Conservation (phyloP, 192 early-diverging fungal species). For the Linnemannia elongata region DNA sequence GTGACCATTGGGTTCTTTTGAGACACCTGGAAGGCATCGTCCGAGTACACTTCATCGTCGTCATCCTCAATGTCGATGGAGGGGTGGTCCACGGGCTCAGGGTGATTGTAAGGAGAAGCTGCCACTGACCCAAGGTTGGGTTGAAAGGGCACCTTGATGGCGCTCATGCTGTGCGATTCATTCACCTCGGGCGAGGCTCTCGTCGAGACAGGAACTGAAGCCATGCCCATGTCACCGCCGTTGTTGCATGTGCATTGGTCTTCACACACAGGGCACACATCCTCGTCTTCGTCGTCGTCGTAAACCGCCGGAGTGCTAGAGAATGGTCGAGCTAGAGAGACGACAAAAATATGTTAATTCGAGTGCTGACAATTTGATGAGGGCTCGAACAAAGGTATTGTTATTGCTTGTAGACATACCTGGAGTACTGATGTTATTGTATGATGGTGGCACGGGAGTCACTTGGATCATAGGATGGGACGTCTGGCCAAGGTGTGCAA, state of each 20-base stretch:
- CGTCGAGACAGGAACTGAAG: neutral
- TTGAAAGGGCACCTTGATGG: slow-evolving; percentile 50
- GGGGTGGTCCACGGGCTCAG: neutral
- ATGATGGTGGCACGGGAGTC: neutral
- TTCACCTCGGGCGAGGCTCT: slow-evolving; percentile 1
- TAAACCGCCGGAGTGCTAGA: neutral
- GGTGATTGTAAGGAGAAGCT: neutral
- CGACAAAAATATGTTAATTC: neutral
- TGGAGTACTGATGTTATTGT: neutral
- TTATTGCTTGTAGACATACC: neutral
- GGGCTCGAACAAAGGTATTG: neutral
- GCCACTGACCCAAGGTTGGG: slow-evolving; percentile 4
- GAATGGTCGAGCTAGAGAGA: slow-evolving; percentile 3
- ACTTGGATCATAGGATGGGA: neutral
- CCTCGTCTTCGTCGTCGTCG: slow-evolving; percentile 63
- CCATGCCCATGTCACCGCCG: neutral
- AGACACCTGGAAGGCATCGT: slow-evolving; percentile 29
- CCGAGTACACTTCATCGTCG: neutral
- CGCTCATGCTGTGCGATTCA: slow-evolving; percentile 12
- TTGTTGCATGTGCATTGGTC: slow-evolving; percentile 65
- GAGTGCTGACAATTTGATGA: neutral
- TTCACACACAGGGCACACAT: slow-evolving; percentile 70
- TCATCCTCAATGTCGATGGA: slow-evolving; percentile 13
- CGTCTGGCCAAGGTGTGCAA: neutral
- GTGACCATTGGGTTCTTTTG: slow-evolving; percentile 42